A percentile compares a stretch with the other conserved stretches of the same genome.
Conservation (phyloP, 306 rosid species). For the Cucurbita ficifolia region DNA sequence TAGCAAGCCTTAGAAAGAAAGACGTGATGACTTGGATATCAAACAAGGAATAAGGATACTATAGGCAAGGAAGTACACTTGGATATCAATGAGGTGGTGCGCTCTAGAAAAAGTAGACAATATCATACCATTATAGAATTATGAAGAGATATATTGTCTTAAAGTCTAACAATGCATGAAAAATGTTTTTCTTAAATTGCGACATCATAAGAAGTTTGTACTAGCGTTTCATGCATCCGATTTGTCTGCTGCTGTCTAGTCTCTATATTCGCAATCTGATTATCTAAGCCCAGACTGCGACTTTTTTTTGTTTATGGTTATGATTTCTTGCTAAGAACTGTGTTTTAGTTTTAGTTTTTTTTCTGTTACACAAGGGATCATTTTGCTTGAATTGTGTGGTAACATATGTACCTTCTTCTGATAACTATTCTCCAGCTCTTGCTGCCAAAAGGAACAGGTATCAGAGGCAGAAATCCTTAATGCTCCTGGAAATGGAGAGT, state of each 20-base stretch:
- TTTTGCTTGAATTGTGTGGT: not conserved
- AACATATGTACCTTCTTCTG: not conserved
- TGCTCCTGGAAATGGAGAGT: conserved; percentile 95
- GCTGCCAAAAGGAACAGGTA: conserved; percentile 77
- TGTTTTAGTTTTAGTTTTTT: not conserved
- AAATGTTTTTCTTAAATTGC: not conserved
- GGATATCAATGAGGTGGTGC: no score
- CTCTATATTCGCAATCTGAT: not conserved
- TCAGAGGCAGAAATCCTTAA: conserved; percentile 77
- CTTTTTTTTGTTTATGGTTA: not conserved
- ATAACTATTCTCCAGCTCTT: conserved; percentile 41
- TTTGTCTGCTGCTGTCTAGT: no score
- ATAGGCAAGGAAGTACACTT: no score
- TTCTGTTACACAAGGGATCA: not conserved
- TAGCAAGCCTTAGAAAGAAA: no score
- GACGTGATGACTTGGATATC: no score
- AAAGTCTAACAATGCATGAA: no score
- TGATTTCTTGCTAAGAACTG: not conserved
- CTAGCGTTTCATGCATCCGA: not conserved
- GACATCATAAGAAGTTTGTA: not conserved
- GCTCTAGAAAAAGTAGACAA: no score
- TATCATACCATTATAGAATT: no score
- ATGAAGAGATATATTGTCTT: not conserved
- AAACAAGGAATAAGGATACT: no score
- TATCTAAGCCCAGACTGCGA: not conserved